These are phyloP conservation scores for Sporothrix luriei DNA, from an alignment of 2,329 filamentous ascomycete species.

Conservation along the genomic window DNA sequence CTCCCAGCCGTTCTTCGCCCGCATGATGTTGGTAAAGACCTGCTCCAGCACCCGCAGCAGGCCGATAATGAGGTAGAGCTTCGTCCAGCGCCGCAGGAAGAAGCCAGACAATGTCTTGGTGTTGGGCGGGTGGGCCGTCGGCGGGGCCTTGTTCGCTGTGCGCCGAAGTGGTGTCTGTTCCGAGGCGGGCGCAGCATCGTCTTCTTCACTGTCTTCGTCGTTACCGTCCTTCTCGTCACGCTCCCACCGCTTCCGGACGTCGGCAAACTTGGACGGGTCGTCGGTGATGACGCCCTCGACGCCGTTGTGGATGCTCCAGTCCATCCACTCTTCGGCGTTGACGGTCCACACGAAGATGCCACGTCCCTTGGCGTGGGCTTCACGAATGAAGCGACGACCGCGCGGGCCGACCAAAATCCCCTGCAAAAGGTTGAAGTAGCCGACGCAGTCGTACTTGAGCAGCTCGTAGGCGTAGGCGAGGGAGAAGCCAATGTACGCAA, in stretches of 20 bases:
- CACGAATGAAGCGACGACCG: conserved; percentile 66
- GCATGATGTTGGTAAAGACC: conserved; percentile 27
- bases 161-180: conserved; percentile 7
- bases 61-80: conserved; percentile 32
- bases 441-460: conserved; percentile 58
- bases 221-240: not conserved
- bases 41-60: conserved; percentile 29
- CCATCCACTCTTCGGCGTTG: conserved; percentile 77
- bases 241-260: conserved; percentile 54
- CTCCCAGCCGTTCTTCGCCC: conserved; percentile 31
- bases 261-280: conserved; percentile 68
- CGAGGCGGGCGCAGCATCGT: not conserved
- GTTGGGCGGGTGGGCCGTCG: conserved; percentile 28
- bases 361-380: conserved; percentile 58
- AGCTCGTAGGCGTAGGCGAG: conserved; percentile 71
- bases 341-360: conserved; percentile 83
- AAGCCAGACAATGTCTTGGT: conserved; percentile 28
- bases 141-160: not conserved
- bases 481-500: conserved; percentile 70
- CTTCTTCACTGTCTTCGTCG: not conserved
- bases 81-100: conserved; percentile 35
- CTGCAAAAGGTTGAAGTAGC: conserved; percentile 77
- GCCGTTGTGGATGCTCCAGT: conserved; percentile 67
- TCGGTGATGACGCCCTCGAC: conserved; percentile 87
- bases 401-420: conserved; percentile 67